Percentiles rank a stretch among this genome's conserved stretches.
These are phyloP conservation scores for Boletus speciosus DNA, from an alignment of 768 basidiomycete species.

Conservation along the genomic window DNA sequence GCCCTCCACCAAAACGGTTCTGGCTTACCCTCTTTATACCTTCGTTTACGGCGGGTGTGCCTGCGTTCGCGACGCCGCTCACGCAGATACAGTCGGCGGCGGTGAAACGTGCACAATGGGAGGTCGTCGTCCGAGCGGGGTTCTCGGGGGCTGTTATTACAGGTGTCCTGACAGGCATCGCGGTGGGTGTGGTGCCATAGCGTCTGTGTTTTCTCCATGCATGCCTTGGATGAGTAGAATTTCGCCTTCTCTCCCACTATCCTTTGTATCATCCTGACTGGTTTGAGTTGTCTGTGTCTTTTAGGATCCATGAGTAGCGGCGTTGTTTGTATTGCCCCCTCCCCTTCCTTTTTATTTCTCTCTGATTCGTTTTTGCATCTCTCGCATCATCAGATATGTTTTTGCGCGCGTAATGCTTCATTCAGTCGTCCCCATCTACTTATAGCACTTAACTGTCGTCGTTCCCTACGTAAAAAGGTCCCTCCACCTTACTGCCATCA, in stretches of 20 bases:
- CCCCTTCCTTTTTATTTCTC: too few species aligned
- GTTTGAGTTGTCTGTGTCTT: not conserved
- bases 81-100: constrained; percentile 67
- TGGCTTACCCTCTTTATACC: constrained; percentile 22
- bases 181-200: constrained; percentile 17
- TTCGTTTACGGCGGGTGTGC: constrained; percentile 44
- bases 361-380: not conserved
- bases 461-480: too few species aligned
- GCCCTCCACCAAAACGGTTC: not conserved
- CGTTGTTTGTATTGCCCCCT: not conserved
- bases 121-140: constrained; percentile 67
- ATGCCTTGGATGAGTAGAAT: not conserved
- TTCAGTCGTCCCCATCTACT: too few species aligned
- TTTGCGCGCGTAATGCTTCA: too few species aligned
- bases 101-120: constrained; percentile 80
- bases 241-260: not conserved
- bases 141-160: constrained; percentile 43
- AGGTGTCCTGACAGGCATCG: constrained; percentile 30
- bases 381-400: not conserved
- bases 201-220: not conserved
- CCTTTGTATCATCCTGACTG: not conserved
- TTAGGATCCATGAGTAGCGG: not conserved
- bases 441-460: too few species aligned
- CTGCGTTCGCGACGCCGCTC: constrained; percentile 67
- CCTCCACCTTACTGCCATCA: too few species aligned